Evolutionary conservation across 73 alveolate genomes (phyloP), one percentile per base, ranked within the genome.

Genomic region (Tetrahymena borealis): DNA sequence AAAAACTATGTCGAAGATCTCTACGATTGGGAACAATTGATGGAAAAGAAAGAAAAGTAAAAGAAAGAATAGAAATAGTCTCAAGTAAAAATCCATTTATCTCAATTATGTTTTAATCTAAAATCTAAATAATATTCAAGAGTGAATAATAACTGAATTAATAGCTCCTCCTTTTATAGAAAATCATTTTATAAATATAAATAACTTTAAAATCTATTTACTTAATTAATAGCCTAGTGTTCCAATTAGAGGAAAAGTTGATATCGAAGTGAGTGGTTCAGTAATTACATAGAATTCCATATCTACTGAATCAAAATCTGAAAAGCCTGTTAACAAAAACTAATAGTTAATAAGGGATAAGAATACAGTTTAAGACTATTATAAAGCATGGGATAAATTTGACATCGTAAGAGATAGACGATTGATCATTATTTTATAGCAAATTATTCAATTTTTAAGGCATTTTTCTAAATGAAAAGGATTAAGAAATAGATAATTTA

Each of bases 351-450:
- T 24, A 60, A 92, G 92, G 36, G 95, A 92, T 36, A 1, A 9
- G 38, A 92, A 92, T 78, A n/a, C 92, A 20, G 38, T 92, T n/a
- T 37, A 78, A 92, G 77, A 78, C 37, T 92, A 92, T 92, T 92
- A 92, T 78, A 91, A 92, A 33, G 95, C 95, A 15, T 92, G 95
- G 95, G 90, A 92, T 92, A 78, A 92, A 33, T 85, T 78, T 32
- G 95, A 92, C 39, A 40, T 92, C 37, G 95, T 60, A 20, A 60
- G 85, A 13, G 10, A 60, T n/a, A n/a, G n/a, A n/a, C n/a, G n/a
- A n/a, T n/a, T n/a, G n/a, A n/a, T n/a, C n/a, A n/a, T n/a, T n/a
- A n/a, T n/a, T n/a, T n/a, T n/a, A n/a, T n/a, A n/a, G n/a, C n/a
- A n/a, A n/a, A n/a, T n/a, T n/a, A n/a, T n/a, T n/a, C n/a, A n/a